phyloP scores from a whole-genome alignment of 2,329 filamentous ascomycete genomes.

The Aspergillus calidoustus region DNA sequence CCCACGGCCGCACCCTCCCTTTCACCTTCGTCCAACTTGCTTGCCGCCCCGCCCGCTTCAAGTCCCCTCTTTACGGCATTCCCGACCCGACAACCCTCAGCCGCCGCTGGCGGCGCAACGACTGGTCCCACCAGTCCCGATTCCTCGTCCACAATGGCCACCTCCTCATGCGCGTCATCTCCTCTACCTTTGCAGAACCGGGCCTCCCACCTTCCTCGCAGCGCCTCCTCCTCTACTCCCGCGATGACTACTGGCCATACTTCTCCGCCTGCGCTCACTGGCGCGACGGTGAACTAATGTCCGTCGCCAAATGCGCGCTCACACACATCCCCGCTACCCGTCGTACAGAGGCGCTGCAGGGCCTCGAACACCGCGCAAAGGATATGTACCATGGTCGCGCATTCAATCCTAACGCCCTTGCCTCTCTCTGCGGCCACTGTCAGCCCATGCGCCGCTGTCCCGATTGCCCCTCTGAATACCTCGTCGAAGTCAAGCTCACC shows the following conservation, averaged over 20 bases:
- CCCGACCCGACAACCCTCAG: slow-evolving; percentile 48
- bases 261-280: slow-evolving; percentile 68
- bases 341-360: slow-evolving; percentile 44
- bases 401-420: slow-evolving; percentile 50
- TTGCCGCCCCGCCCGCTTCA: slow-evolving; percentile 54
- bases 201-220: slow-evolving; percentile 57
- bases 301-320: slow-evolving; percentile 65
- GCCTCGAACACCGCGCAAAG: slow-evolving; percentile 49
- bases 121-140: slow-evolving; percentile 61
- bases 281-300: slow-evolving; percentile 64
- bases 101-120: slow-evolving; percentile 59
- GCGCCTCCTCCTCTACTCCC: slow-evolving; percentile 62
- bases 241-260: slow-evolving; percentile 65
- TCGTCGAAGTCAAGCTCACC: slow-evolving; percentile 63
- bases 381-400: slow-evolving; percentile 32
- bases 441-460: slow-evolving; percentile 65
- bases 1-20: slow-evolving; percentile 59
- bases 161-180: slow-evolving; percentile 63
- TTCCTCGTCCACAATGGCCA: slow-evolving; percentile 59
- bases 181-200: slow-evolving; percentile 57
- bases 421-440: slow-evolving; percentile 58
- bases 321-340: slow-evolving; percentile 58
- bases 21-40: slow-evolving; percentile 65
- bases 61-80: slow-evolving; percentile 53
- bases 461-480: slow-evolving; percentile 65